Percentiles rank a stretch among this genome's conserved stretches.
These are phyloP conservation scores for Ogataea trehalophila DNA, from an alignment of 805 yeast species.

Conservation along the genomic window DNA sequence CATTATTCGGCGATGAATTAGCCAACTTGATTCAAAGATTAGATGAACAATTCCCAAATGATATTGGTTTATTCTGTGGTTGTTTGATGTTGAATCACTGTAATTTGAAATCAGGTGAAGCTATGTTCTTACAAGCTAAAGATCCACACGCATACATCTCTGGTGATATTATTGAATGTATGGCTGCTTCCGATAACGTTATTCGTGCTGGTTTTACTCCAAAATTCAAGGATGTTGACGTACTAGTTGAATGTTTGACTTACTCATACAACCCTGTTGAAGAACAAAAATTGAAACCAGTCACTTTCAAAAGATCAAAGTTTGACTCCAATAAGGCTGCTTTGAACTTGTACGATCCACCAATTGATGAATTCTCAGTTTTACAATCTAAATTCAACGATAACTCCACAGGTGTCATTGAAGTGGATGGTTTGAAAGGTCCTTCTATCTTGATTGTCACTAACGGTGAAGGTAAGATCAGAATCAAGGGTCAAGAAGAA, in stretches of 20 bases:
- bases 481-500: conserved; percentile 37
- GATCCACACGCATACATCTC: conserved; percentile 97
- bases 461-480: conserved; percentile 65
- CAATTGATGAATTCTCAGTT: conserved; percentile 95
- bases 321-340: conserved; percentile 52
- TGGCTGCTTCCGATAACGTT: conserved; percentile 99
- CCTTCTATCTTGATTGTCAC: conserved; percentile 86
- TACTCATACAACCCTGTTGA: conserved; percentile 85
- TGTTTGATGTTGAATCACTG: conserved; percentile 90
- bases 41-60: conserved; percentile 86
- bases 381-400: conserved; percentile 64
- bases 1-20: conserved; percentile 51
- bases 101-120: conserved; percentile 79
- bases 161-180: conserved; percentile 98
- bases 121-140: conserved; percentile 92
- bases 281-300: conserved; percentile 80
- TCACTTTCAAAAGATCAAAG: conserved; percentile 50
- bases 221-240: conserved; percentile 91
- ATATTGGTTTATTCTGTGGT: conserved; percentile 94
- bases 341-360: conserved; percentile 80
- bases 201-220: conserved; percentile 99
- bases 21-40: conserved; percentile 73
- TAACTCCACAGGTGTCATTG: conserved; percentile 45
- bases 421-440: conserved; percentile 63
- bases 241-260: conserved; percentile 85